phyloP scores from a whole-genome alignment of 106 monocot genomes.

The Dioscorea zingiberensis region DNA sequence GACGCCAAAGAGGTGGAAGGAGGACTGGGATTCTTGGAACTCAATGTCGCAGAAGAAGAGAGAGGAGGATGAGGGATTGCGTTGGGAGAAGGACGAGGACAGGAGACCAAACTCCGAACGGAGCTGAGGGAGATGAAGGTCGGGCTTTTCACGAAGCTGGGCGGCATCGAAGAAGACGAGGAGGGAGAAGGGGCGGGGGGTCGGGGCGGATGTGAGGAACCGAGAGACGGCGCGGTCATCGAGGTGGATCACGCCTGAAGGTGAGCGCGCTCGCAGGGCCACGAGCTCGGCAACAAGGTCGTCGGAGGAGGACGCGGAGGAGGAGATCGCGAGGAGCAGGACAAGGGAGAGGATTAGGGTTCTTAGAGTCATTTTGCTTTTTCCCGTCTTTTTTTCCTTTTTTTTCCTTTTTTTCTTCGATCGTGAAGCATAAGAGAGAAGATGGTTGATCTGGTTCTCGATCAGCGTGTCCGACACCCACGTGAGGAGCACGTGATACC shows the following conservation, averaged over 20 bases:
- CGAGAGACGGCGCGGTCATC: slow-evolving; percentile 55
- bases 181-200: slow-evolving; percentile 70
- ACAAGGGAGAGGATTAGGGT: slow-evolving; percentile 11
- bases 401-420: background rate
- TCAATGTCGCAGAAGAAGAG: slow-evolving; percentile 96
- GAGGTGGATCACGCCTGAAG: slow-evolving; percentile 82
- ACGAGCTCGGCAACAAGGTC: slow-evolving; percentile 67
- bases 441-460: no score
- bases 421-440: background rate
- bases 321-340: slow-evolving; percentile 13
- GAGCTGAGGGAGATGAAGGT: slow-evolving; percentile 84
- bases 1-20: slow-evolving; percentile 77
- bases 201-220: slow-evolving; percentile 50
- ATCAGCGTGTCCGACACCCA: no score
- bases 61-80: slow-evolving; percentile 17
- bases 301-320: slow-evolving; percentile 3
- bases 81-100: slow-evolving; percentile 47
- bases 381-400: no score
- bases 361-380: slow-evolving; percentile 17
- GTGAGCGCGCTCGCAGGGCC: slow-evolving; percentile 46
- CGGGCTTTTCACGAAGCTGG: slow-evolving; percentile 68
- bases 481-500: no score
- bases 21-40: slow-evolving; percentile 70
- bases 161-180: slow-evolving; percentile 89
- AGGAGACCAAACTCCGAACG: slow-evolving; percentile 71